Base-by-base conservation (phyloP, 2,329 filamentous ascomycete genomes). In the Diaporthe ampelina region DNA sequence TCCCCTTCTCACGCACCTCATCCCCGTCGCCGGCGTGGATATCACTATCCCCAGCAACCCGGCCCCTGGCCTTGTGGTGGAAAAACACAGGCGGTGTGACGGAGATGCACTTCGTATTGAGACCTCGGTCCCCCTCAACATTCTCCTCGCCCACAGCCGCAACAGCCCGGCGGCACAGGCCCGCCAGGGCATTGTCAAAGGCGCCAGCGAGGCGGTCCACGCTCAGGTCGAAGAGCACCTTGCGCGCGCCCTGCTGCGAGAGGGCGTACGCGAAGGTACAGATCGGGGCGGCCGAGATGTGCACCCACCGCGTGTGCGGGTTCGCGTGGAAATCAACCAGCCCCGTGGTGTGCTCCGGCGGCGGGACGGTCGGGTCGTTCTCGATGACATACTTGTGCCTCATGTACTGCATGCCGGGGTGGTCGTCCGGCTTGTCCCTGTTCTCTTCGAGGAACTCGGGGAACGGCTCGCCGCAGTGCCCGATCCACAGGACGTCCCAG, bases 401-500 rank as follows among this genome's bases (percentile, higher is more conserved):
- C 77, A 80, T 79, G 40, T 78, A 79, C 50, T 48, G 71, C 10
- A 79, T 72, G 17, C 76, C 76, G 6, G 75, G 70, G 58, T 79
- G 75, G 24, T 78, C 74, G 4, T 65, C 40, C 5, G 77, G 77
- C 45, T 79, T 80, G 19, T 77, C 76, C 73, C 77, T 75, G 29
- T 81, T 79, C 73, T 75, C 70, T 1, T 75, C 73, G 13, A 75
- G 70, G 48, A 45, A 50, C 48, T 75, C 70, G 6, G 81, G 81
- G 70, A 84, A 81, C 11, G 79, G 78, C 56, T 81, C 81, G 40
- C 84, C 84, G 77, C 87, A 89, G 74, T 86, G 85, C 24, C 88
- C 88, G 3, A 89, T 80, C 87, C 87, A 89, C 21, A 89, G 81
- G 45, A 89, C 79, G 75, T 90, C 88, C 88, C 87, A 89, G 72